phyloP scores from a whole-genome alignment of 768 basidiomycete species.

The Russula foetens region DNA sequence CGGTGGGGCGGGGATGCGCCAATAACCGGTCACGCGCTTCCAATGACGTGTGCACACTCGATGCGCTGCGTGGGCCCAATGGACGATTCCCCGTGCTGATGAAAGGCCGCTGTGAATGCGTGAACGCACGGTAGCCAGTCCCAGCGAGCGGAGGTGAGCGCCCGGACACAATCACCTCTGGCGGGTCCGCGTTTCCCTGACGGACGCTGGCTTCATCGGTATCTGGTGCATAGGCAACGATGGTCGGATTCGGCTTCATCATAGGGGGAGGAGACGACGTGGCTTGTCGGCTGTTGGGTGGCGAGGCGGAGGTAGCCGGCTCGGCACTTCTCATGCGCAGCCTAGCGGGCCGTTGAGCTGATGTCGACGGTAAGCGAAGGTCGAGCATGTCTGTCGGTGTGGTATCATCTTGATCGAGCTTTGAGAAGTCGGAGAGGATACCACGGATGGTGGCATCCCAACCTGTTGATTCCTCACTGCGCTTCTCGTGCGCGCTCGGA shows the following conservation, averaged over 20 bases:
- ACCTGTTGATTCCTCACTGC: slow-evolving; percentile 24
- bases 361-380: slow-evolving; percentile 57
- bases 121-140: slow-evolving; percentile 19
- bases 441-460: slow-evolving; percentile 49
- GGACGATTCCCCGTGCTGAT: slow-evolving; percentile 20
- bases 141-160: slow-evolving; percentile 1
- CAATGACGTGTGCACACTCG: slow-evolving; percentile 26
- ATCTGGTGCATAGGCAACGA: slow-evolving; percentile 15
- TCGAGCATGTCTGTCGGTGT: slow-evolving; percentile 43
- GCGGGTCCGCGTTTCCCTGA: neutral
- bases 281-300: neutral
- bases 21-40: slow-evolving; percentile 40
- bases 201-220: neutral
- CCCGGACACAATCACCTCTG: neutral
- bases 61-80: slow-evolving; percentile 21
- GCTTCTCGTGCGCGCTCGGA: slow-evolving; percentile 33
- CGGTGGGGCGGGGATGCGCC: slow-evolving; percentile 61
- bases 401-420: slow-evolving; percentile 44
- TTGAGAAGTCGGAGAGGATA: slow-evolving; percentile 62
- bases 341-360: slow-evolving; percentile 26
- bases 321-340: slow-evolving; percentile 24
- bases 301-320: neutral
- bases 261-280: slow-evolving; percentile 4
- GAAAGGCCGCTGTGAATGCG: slow-evolving; percentile 7
- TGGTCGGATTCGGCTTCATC: slow-evolving; percentile 9